Conservation (phyloP, 345 rosid species). For the Hevea brasiliensis region DNA sequence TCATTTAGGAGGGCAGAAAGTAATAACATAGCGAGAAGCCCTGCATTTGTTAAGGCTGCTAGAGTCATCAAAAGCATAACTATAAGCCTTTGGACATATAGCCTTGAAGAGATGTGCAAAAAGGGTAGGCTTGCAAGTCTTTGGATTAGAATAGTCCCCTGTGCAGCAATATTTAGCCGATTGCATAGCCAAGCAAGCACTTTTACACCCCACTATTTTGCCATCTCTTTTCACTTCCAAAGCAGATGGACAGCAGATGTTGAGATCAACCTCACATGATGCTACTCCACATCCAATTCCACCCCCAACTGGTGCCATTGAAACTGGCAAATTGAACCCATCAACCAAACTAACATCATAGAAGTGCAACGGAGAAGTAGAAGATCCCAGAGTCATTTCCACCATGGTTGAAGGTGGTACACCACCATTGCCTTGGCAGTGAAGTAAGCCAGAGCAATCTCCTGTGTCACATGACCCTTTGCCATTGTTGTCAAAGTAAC, state of each 20-base stretch:
- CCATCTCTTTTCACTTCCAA: slow-evolving; percentile 67
- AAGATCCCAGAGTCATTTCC: slow-evolving; percentile 82
- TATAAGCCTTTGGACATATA: slow-evolving; percentile 83
- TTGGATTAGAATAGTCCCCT: slow-evolving; percentile 62
- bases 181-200: slow-evolving; percentile 94
- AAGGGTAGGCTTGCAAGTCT: slow-evolving; percentile 78
- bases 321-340: slow-evolving; percentile 83
- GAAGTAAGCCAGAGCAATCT: slow-evolving; percentile 60
- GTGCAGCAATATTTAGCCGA: slow-evolving; percentile 92
- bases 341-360: slow-evolving; percentile 95
- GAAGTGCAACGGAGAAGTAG: slow-evolving; percentile 73
- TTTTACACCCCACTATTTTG: slow-evolving; percentile 79
- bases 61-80: slow-evolving; percentile 92
- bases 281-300: slow-evolving; percentile 89
- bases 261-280: slow-evolving; percentile 77
- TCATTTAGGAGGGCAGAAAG: slow-evolving; percentile 64
- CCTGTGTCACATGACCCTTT: slow-evolving; percentile 74
- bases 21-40: slow-evolving; percentile 83
- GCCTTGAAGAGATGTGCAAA: slow-evolving; percentile 87
- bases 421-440: slow-evolving; percentile 67
- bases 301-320: slow-evolving; percentile 85
- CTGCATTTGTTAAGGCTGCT: slow-evolving; percentile 85
- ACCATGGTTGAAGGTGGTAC: slow-evolving; percentile 79
- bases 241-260: slow-evolving; percentile 81
- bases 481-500: slow-evolving; percentile 54